Base-by-base conservation (phyloP, 2,329 filamentous ascomycete species). In the Domatiomyces globalis region DNA sequence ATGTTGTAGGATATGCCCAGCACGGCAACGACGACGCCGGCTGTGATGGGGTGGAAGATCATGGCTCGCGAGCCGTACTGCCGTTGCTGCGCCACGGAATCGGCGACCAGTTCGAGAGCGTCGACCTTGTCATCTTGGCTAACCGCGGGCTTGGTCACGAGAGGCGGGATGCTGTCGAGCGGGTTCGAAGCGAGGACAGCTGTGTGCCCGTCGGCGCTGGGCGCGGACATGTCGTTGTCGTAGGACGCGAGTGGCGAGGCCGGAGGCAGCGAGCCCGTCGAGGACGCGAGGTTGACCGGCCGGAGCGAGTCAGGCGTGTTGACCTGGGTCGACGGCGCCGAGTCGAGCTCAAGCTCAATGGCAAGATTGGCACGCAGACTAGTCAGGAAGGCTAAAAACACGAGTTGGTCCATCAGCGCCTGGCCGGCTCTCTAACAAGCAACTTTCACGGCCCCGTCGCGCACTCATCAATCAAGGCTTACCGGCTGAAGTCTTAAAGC, bases 1-100 rank as follows among this genome's bases (percentile, higher is more conserved):
- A 63, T 63, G 43, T 71, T 68, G 20, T 64, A 67, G 18, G 71
- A 55, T 4, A 71, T 46, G 4, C 67, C 62, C 17, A 73, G 59
- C 29, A 71, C 53, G 0, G 62, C 63, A 4, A 69, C 61, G n/a
- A 72, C 56, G 1, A 64, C 12, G 1, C 64, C 58, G 25, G 74
- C 58, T 59, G 72, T 75, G 45, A 72, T 62, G 22, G 76, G 72
- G 67, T 87, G 80, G 60, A 77, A 78, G 55, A 85, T 71, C 53
- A 92, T 70, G 56, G 78, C 70, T 50, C 71, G 70, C 43, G 80
- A 78, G 18, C 85, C 80, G 7, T 76, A 69, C 63, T 87, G 82
- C 55, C 84, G 80, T 72, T 92, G 87, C 68, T 94, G 84, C 36
- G 86, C 85, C 48, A 94, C 78, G 53, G 83, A 87, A 67, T 90